A percentile compares a stretch with the other conserved stretches of the same genome.
These are phyloP conservation scores for Stephania cephalantha DNA, from an alignment of 164 flowering plant genomes.

Conservation along the genomic window DNA sequence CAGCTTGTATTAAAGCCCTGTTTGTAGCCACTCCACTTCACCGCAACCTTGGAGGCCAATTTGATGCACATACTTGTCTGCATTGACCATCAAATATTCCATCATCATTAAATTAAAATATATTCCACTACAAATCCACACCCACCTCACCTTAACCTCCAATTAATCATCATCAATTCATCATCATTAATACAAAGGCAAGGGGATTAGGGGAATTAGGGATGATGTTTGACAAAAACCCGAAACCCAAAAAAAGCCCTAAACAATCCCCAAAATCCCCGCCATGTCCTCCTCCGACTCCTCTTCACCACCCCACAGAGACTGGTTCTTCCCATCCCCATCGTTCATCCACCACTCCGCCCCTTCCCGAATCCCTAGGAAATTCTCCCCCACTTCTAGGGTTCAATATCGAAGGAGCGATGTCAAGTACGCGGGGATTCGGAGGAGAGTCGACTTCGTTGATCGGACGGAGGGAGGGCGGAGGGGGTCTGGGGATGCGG, in stretches of 20 bases:
- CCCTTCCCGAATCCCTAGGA: conserved; percentile 20
- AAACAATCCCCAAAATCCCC: conserved; percentile 10
- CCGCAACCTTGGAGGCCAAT: too few relatives aligned
- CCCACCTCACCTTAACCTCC: background rate
- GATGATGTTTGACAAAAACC: too few relatives aligned
- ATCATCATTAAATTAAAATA: too few relatives aligned
- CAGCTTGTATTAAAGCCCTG: too few relatives aligned
- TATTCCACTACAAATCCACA: too few relatives aligned
- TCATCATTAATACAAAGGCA: too few relatives aligned
- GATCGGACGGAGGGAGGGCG: conserved; percentile 17
- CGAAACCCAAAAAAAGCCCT: conserved; percentile 1
- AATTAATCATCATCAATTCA: background rate
- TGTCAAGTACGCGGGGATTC: conserved; percentile 25
- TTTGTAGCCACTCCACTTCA: too few relatives aligned
- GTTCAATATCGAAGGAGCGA: conserved; percentile 13
- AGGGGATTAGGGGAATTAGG: too few relatives aligned
- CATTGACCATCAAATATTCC: too few relatives aligned
- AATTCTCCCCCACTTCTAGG: conserved; percentile 26
- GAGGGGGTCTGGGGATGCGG: conserved; percentile 15
- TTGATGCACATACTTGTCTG: too few relatives aligned
- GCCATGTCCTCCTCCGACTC: conserved; percentile 31
- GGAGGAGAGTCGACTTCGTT: conserved; percentile 24
- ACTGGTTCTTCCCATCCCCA: conserved; percentile 70
- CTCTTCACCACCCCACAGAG: conserved; percentile 35
- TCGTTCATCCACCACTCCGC: conserved; percentile 34